Base-by-base conservation (phyloP, 2,329 filamentous ascomycete species). In the Pseudogymnoascus verrucosus region DNA sequence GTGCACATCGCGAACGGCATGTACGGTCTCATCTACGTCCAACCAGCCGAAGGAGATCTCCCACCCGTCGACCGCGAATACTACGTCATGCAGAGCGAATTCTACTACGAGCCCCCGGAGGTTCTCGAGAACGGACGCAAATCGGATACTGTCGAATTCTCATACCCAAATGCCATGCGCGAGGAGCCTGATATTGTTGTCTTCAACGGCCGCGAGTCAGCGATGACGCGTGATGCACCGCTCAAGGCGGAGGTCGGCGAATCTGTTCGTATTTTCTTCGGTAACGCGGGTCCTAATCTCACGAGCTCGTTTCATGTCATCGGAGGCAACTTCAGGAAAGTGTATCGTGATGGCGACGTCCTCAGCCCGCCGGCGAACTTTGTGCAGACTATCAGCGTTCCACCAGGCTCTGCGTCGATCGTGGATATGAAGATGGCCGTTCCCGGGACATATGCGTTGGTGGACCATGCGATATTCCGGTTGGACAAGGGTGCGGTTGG, bases 1-100 rank as follows among this genome's bases (percentile, higher is more conserved):
- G 73, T 75, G 2, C 73, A 75, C 64, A 75, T 75, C 37, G 73
- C 73, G 14, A 75, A 75, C 62, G 74, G 73, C 39, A 75, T 75
- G 74, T 75, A 74, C 62, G 74, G 74, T 10, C 70, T 75, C 59
- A 71, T 75, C 57, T 75, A 74, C 66, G 74, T 75, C 12, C 72
- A 75, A 65, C 72, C 73, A 2, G 73, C 69, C 8, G 67, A 73
- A 19, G 67, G 68, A 6, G 67, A 68, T 19, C 69, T 75, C 0
- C 72, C 73, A 0, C 64, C 69, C 0, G 73, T 74, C 8, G 72
- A 75, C 47, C 64, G 66, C 14, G 74, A 76, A 62, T 76, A 75
- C 65, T 76, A 73, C 65, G 73, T 76, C 16, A 72, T 76, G 70
- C 74, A 76, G 65, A 75, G 73, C 65, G 74, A 75, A 63, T 73